Evolutionary conservation across 2,329 filamentous ascomycete genomes (phyloP), one percentile per base, ranked within the genome.

Genomic region (Taxawa tesnikishii): DNA sequence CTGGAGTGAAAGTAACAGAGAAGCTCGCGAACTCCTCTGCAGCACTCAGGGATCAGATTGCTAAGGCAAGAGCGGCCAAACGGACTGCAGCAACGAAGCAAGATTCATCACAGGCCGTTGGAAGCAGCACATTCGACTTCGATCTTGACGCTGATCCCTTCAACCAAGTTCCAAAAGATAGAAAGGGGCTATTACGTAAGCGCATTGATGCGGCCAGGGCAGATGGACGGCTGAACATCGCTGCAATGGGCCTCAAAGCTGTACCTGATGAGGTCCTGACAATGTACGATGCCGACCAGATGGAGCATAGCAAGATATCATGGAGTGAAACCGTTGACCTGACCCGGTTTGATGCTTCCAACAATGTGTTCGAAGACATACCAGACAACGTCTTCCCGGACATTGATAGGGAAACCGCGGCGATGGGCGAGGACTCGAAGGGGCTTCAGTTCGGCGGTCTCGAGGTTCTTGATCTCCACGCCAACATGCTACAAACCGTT

Each of bases 251-350:
- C 1, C 56, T 98, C 24, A 80, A 75, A 38, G 68, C 79, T 36
- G 80, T 98, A 3, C 90, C 90, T 0, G 57, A 71, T 2, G 83
- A 92, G 48, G 81, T 96, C 0, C 62, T 93, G 58, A 74, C 76
- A 33, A 96, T 96, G 87, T 96, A 94, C 52, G 81, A 85, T 45
- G 65, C 83, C 12, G 76, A 85, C 32, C 68, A 71, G 2, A 67
- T 75, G 34, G 73, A 78, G 23, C 65, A 63, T 9, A 62, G 69
- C 14, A 73, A 70, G 21, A 70, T 75, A 8, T 74, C 78, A 19
- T 96, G 90, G 90, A 85, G 85, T 2, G 88, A 96, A 54, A 79
- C 81, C 37, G 83, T 96, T 8, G 88, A 96, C 49, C 60, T 96
- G 28, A 80, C 78, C 1, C 75, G 80, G 38, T 75, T 96, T 30